These are phyloP conservation scores for Fragaria vesca DNA, from an alignment of 306 rosid species.

Conservation along the genomic window DNA sequence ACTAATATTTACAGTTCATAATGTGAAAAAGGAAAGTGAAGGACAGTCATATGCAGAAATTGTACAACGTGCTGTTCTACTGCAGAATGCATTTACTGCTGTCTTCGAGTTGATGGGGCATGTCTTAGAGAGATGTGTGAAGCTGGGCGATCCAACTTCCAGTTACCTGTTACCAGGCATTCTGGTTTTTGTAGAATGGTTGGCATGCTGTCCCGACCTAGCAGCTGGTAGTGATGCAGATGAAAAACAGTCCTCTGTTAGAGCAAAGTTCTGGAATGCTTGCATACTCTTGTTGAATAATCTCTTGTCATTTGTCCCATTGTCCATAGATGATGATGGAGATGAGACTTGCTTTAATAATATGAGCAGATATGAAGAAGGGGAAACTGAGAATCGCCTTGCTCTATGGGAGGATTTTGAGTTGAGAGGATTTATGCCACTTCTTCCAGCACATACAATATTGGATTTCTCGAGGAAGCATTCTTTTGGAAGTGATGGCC, in stretches of 20 bases:
- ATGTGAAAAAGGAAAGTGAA: slow-evolving; percentile 75
- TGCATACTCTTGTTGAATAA: slow-evolving; percentile 71
- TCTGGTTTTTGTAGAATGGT: slow-evolving; percentile 88
- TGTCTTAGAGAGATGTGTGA: slow-evolving; percentile 68
- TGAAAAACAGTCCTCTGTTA: slow-evolving; percentile 56
- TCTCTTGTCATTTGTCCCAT: slow-evolving; percentile 53
- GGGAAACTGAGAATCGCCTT: slow-evolving; percentile 80
- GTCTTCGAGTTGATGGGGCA: slow-evolving; percentile 77
- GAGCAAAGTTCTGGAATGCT: slow-evolving; percentile 78
- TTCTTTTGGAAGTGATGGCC: slow-evolving; percentile 66
- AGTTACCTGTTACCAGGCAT: slow-evolving; percentile 84
- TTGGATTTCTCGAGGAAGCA: slow-evolving; percentile 89
- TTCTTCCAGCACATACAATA: slow-evolving; percentile 85
- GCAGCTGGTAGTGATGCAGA: slow-evolving; percentile 63
- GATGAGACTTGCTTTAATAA: slow-evolving; percentile 83
- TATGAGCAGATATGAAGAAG: slow-evolving; percentile 87
- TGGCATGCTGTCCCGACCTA: slow-evolving; percentile 77
- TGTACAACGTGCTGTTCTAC: slow-evolving; percentile 80
- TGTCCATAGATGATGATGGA: slow-evolving; percentile 58
- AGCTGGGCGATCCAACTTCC: slow-evolving; percentile 64
- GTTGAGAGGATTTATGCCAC: slow-evolving; percentile 88
- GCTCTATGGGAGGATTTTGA: slow-evolving; percentile 97
- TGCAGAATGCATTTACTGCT: slow-evolving; percentile 84
- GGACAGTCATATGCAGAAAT: slow-evolving; percentile 92
- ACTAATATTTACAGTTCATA: slow-evolving; percentile 71